phyloP scores from a whole-genome alignment of 768 basidiomycete species.

The Cystobasidium onofrii region DNA sequence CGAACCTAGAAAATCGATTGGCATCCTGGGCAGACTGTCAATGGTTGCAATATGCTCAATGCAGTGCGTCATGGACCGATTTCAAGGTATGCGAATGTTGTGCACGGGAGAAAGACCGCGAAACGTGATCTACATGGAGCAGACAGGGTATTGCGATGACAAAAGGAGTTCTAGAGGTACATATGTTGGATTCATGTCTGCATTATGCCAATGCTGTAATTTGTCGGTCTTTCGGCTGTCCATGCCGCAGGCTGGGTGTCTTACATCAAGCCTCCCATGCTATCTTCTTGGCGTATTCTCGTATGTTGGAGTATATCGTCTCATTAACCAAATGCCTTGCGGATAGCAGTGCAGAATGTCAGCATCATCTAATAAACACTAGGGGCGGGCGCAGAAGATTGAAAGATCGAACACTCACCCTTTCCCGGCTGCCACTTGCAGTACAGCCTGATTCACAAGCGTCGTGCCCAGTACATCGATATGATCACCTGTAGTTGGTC shows the following conservation, averaged over 20 bases:
- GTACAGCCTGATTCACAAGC: constrained; percentile 75
- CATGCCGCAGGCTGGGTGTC: not conserved
- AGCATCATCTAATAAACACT: constrained; percentile 52
- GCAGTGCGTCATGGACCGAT: no score
- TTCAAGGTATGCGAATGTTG: no score
- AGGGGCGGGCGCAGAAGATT: no score
- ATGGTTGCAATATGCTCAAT: no score
- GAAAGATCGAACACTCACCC: no score
- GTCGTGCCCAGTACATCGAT: constrained; percentile 75
- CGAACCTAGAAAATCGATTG: no score
- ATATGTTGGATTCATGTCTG: not conserved
- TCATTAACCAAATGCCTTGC: constrained; percentile 48
- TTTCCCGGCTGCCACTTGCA: constrained; percentile 78
- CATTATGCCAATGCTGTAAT: not conserved
- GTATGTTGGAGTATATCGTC: constrained; percentile 65
- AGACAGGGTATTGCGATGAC: no score
- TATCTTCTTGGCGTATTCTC: constrained; percentile 64
- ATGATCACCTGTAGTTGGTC: constrained; percentile 83
- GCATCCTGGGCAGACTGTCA: no score
- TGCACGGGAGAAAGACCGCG: no score
- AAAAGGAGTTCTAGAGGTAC: no score
- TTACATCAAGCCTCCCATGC: constrained; percentile 39
- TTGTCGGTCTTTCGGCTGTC: no score
- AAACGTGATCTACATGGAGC: no score
- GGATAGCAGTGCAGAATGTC: not conserved